Evolutionary conservation across 345 rosid species (phyloP).

Genomic region (Acer saccharum): DNA sequence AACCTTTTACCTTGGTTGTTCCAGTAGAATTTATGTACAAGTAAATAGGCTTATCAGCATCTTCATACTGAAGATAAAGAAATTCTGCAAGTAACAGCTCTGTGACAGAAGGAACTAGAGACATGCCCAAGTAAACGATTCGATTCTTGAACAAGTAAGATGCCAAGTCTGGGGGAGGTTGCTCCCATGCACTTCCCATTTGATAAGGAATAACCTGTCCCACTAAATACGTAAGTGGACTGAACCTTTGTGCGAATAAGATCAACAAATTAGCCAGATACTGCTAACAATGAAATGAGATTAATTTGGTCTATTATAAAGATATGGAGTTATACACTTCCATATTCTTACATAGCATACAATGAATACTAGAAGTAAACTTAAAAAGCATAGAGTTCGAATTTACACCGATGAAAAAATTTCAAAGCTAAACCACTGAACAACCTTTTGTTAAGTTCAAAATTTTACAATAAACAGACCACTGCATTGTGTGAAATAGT

Average conservation of each 20-base stretch:
- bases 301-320: not conserved
- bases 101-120: constrained; percentile 88
- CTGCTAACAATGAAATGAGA: not conserved
- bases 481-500: not conserved
- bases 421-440: not conserved
- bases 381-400: not conserved
- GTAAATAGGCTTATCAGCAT: constrained; percentile 81
- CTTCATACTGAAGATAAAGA: constrained; percentile 91
- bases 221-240: constrained; percentile 10
- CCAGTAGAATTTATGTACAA: constrained; percentile 95
- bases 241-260: not conserved
- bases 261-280: constrained; percentile 5
- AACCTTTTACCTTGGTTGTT: constrained; percentile 67
- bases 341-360: not conserved
- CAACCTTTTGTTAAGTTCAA: not conserved
- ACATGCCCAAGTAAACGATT: constrained; percentile 95
- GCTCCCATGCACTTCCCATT: constrained; percentile 75
- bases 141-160: constrained; percentile 78
- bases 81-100: constrained; percentile 83
- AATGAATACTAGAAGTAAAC: too few relatives aligned
- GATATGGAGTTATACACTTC: not conserved
- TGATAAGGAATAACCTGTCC: constrained; percentile 82
- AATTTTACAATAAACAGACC: not conserved
- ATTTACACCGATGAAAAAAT: not conserved
- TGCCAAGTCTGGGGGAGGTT: constrained; percentile 93